These are phyloP conservation scores for Grifola frondosa DNA, from an alignment of 1,284 basidiomycete genomes.

Conservation along the genomic window DNA sequence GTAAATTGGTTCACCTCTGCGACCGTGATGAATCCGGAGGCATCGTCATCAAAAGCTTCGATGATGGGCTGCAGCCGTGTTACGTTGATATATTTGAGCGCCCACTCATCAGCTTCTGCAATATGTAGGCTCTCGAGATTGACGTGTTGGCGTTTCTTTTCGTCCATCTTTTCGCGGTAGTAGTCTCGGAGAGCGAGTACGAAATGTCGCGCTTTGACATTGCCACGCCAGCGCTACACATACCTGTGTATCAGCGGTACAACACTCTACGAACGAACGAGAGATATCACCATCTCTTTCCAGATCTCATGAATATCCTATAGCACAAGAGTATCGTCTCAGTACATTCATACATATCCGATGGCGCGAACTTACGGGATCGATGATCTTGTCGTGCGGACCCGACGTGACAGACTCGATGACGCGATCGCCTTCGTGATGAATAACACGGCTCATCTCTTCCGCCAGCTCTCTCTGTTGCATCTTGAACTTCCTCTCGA, in stretches of 20 bases:
- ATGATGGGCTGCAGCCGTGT: conserved; percentile 41
- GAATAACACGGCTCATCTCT: conserved; percentile 19
- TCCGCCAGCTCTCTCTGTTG: conserved; percentile 24
- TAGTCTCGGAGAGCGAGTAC: conserved; percentile 36
- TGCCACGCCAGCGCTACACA: conserved; percentile 34
- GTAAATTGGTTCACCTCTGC: conserved; percentile 32
- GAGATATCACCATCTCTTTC: conserved; percentile 30
- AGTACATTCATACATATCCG: background rate
- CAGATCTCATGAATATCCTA: conserved; percentile 24
- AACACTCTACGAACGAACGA: background rate
- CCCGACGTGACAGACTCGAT: conserved; percentile 22
- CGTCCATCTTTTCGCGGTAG: conserved; percentile 27
- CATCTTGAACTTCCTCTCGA: conserved; percentile 31
- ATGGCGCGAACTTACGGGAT: conserved; percentile 17
- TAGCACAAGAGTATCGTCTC: background rate
- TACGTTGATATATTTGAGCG: conserved; percentile 41
- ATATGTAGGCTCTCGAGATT: conserved; percentile 17
- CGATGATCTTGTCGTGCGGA: conserved; percentile 29
- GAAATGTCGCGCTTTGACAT: conserved; percentile 37
- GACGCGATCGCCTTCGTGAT: conserved; percentile 25
- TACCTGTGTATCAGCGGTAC: background rate
- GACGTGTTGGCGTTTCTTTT: conserved; percentile 4
- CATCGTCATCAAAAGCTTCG: conserved; percentile 52
- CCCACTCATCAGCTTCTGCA: conserved; percentile 41
- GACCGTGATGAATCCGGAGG: conserved; percentile 46